phyloP scores from a whole-genome alignment of 495 filamentous ascomycete species.

The Apiosordaria backusii region DNA sequence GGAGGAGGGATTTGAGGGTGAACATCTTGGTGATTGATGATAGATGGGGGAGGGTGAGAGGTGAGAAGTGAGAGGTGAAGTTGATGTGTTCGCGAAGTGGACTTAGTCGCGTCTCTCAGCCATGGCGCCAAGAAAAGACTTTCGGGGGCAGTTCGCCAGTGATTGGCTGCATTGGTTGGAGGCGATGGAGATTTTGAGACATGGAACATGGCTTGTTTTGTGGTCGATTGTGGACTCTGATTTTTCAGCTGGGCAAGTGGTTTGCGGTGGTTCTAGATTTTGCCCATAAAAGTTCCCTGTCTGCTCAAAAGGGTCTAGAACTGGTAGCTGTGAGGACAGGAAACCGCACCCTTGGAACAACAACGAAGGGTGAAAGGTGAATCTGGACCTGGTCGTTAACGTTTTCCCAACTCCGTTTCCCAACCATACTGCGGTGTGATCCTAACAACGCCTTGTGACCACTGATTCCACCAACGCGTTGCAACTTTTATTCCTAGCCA shows the following conservation, averaged over 20 bases:
- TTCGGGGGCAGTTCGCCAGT: background rate
- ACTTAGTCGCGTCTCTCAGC: background rate
- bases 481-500: too few relatives aligned
- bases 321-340: too few relatives aligned
- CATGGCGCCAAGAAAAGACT: background rate
- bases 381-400: too few relatives aligned
- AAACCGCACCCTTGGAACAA: too few relatives aligned
- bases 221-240: background rate
- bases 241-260: background rate
- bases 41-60: background rate
- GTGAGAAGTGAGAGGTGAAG: background rate
- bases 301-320: too few relatives aligned
- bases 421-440: too few relatives aligned
- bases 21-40: conserved; percentile 5
- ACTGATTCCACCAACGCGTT: too few relatives aligned
- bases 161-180: background rate
- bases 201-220: background rate
- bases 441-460: too few relatives aligned
- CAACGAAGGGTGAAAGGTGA: too few relatives aligned
- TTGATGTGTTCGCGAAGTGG: background rate
- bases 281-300: background rate
- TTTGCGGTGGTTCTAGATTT: background rate
- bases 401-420: too few relatives aligned
- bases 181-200: background rate
- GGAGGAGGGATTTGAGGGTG: conserved; percentile 5